These are phyloP conservation scores for Misopates orontium DNA, from an alignment of 257 asterid genomes.

Conservation along the genomic window DNA sequence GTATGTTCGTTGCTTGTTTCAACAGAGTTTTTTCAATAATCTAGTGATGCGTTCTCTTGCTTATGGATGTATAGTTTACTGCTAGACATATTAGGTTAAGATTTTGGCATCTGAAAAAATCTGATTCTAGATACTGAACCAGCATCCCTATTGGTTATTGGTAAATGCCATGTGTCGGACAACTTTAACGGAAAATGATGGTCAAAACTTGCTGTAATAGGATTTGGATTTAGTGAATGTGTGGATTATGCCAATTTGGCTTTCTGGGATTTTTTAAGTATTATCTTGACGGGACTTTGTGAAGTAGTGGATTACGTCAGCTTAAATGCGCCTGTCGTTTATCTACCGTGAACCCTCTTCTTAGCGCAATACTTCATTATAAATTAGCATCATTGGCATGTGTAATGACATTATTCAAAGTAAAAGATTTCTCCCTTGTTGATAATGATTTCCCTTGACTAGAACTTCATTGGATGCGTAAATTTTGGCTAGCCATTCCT, in stretches of 20 bases:
- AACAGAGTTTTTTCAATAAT: too few relatives aligned
- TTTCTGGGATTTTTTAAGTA: constrained; percentile 2
- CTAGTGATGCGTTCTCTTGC: too few relatives aligned
- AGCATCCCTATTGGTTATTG: background rate
- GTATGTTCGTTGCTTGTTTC: too few relatives aligned
- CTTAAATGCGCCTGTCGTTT: background rate
- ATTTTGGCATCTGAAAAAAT: background rate
- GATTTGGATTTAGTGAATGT: background rate
- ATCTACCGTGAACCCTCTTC: background rate
- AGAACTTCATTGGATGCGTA: background rate
- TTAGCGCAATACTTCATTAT: background rate
- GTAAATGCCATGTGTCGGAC: background rate
- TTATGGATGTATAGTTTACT: background rate
- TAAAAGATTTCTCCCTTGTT: too few relatives aligned
- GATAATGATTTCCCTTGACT: background rate
- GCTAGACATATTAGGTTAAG: background rate
- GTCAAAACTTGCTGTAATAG: background rate
- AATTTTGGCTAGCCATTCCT: background rate
- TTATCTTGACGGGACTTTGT: constrained; percentile 7
- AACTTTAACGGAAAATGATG: background rate
- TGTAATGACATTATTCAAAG: too few relatives aligned
- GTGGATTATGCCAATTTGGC: background rate
- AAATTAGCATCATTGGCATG: background rate
- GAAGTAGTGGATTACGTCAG: background rate
- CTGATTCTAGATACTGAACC: background rate